Percentiles rank a stretch among this genome's conserved stretches.
phyloP scores from a whole-genome alignment of 306 rosid species.

The Dryas drummondii region DNA sequence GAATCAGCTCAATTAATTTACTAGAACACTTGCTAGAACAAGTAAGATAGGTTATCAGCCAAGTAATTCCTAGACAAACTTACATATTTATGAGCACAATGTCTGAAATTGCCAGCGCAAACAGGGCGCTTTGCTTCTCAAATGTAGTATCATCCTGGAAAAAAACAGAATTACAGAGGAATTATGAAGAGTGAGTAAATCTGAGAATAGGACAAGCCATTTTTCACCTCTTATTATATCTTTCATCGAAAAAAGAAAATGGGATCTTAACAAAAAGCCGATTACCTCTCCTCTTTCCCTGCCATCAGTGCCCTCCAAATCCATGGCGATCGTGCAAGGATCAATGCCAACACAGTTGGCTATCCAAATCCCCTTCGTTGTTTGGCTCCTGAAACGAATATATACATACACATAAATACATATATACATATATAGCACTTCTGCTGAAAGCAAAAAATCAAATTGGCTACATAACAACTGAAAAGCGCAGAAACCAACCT shows the following conservation, averaged over 20 bases:
- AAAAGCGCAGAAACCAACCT: conserved; percentile 46
- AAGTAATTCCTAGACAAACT: conserved; percentile 19
- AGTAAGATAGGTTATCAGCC: not conserved
- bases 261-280: not conserved
- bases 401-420: not conserved
- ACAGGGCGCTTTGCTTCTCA: conserved; percentile 95
- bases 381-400: conserved; percentile 62
- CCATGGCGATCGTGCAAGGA: conserved; percentile 92
- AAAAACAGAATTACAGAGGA: conserved; percentile 14
- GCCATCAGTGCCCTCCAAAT: conserved; percentile 99
- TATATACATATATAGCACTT: not conserved
- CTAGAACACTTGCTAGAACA: not conserved
- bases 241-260: not conserved
- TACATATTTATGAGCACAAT: conserved; percentile 84
- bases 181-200: not conserved
- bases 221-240: not conserved
- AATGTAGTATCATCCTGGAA: conserved; percentile 90
- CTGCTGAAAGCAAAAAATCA: not conserved
- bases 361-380: conserved; percentile 94
- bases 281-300: conserved; percentile 97
- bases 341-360: conserved; percentile 78
- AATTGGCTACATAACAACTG: not conserved
- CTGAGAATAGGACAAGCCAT: not conserved
- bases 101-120: conserved; percentile 85
- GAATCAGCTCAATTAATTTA: not conserved